These are phyloP conservation scores for Rhynchosporium secalis DNA, from an alignment of 2,329 filamentous ascomycete genomes.

Conservation along the genomic window DNA sequence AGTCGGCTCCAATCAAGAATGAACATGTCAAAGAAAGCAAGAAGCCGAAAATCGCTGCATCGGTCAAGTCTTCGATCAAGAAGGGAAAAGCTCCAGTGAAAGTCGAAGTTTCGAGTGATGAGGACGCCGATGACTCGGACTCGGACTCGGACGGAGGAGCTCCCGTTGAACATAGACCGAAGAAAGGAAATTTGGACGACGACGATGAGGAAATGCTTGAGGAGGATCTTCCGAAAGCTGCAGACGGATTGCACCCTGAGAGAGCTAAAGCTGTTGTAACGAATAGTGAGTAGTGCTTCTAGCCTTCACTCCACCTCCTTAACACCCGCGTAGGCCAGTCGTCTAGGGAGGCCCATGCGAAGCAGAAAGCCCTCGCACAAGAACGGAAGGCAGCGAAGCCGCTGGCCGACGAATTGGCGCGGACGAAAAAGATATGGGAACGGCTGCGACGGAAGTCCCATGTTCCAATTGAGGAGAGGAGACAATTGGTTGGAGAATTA, in stretches of 20 bases:
- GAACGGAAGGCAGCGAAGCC: conserved; percentile 93
- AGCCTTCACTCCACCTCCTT: conserved; percentile 22
- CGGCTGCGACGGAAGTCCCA: conserved; percentile 88
- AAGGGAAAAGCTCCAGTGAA: conserved; percentile 32
- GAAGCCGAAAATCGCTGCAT: conserved; percentile 49
- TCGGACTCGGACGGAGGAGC: conserved; percentile 39
- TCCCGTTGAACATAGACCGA: conserved; percentile 19
- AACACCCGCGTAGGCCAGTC: conserved; percentile 56
- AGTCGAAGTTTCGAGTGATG: conserved; percentile 42
- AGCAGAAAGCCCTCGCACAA: conserved; percentile 83
- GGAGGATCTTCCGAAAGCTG: conserved; percentile 41
- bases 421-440: conserved; percentile 98
- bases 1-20: conserved; percentile 50
- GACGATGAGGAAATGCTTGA: conserved; percentile 39
- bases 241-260: conserved; percentile 41
- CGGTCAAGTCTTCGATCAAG: conserved; percentile 23
- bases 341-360: conserved; percentile 84
- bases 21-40: conserved; percentile 48
- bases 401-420: conserved; percentile 82
- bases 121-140: conserved; percentile 41
- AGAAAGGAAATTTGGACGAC: conserved; percentile 19
- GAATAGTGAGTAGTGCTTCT: conserved; percentile 30
- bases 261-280: conserved; percentile 38
- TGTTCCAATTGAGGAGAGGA: conserved; percentile 84
- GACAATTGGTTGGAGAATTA: conserved; percentile 82